Conservation (phyloP, 768 basidiomycete species). For the Termitomyces sp. region DNA sequence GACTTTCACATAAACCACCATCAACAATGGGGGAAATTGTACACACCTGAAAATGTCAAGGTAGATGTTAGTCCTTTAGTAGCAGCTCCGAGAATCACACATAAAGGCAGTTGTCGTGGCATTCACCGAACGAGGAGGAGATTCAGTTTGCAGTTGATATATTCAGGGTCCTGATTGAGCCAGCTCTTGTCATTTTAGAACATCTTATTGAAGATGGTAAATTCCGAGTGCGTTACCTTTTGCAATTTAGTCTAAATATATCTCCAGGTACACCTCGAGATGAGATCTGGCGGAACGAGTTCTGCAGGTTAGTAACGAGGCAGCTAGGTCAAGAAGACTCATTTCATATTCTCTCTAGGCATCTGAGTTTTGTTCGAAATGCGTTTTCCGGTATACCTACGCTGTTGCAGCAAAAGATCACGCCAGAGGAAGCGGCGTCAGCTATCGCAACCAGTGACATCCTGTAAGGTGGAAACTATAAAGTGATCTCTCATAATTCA, state of each 20-base stretch:
- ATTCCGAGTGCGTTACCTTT: slow-evolving; percentile 11
- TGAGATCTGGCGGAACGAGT: slow-evolving; percentile 77
- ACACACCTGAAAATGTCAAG: slow-evolving; percentile 62
- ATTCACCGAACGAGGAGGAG: slow-evolving; percentile 65
- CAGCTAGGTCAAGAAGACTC: background rate
- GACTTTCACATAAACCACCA: slow-evolving; percentile 71
- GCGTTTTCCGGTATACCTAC: slow-evolving; percentile 74
- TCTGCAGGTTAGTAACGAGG: slow-evolving; percentile 57
- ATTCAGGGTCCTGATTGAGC: slow-evolving; percentile 62
- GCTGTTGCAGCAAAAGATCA: slow-evolving; percentile 48
- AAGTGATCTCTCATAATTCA: background rate
- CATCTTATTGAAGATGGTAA: slow-evolving; percentile 47
- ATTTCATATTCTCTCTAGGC: slow-evolving; percentile 28
- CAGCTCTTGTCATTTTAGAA: slow-evolving; percentile 53
- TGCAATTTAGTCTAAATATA: background rate
- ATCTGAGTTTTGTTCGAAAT: slow-evolving; percentile 68
- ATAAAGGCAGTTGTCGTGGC: slow-evolving; percentile 62
- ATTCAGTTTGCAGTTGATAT: slow-evolving; percentile 70
- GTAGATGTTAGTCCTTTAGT: slow-evolving; percentile 30
- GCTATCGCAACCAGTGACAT: slow-evolving; percentile 57
- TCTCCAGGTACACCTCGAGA: slow-evolving; percentile 41
- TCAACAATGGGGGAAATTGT: slow-evolving; percentile 76
- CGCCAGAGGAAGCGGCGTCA: slow-evolving; percentile 40
- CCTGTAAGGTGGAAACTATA: slow-evolving; percentile 38
- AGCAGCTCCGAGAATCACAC: background rate